These are phyloP conservation scores for Crinitomyces ghanaensis DNA, from an alignment of 805 yeast genomes.

Conservation along the genomic window DNA sequence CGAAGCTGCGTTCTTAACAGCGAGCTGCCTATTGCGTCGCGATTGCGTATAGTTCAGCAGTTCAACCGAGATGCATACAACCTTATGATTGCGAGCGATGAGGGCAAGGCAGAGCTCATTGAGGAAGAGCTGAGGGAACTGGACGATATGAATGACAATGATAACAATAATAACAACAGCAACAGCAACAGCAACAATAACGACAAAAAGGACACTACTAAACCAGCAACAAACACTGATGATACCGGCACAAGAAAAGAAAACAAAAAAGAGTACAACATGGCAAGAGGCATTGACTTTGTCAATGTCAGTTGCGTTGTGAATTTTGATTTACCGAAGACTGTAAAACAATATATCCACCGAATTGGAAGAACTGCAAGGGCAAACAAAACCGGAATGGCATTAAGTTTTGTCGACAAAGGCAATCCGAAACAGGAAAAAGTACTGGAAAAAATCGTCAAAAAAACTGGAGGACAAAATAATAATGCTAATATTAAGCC, in stretches of 20 bases:
- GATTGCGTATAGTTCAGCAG: conserved; percentile 91
- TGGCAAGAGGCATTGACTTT: conserved; percentile 94
- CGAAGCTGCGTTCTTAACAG: conserved; percentile 79
- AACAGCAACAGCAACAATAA: conserved; percentile 12
- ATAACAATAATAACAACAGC: conserved; percentile 15
- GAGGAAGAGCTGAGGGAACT: no score
- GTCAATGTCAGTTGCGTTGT: conserved; percentile 92
- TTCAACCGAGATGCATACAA: conserved; percentile 83
- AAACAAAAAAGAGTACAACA: conserved; percentile 76
- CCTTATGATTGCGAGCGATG: conserved; percentile 90
- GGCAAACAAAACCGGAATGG: conserved; percentile 92
- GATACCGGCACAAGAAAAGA: conserved; percentile 20
- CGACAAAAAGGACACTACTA: conserved; percentile 9
- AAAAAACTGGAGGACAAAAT: conserved; percentile 48
- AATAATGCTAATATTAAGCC: conserved; percentile 41
- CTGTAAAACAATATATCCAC: conserved; percentile 83
- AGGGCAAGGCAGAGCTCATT: conserved; percentile 49
- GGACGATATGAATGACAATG: conserved; percentile 32
- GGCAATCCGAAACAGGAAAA: conserved; percentile 77
- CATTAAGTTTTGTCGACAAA: conserved; percentile 86
- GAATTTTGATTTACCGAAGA: conserved; percentile 86
- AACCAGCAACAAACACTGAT: conserved; percentile 1
- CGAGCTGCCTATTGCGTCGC: conserved; percentile 84
- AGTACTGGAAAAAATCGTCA: conserved; percentile 61
- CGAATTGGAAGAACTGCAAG: conserved; percentile 96